A percentile compares a stretch with the other conserved stretches of the same genome.
Evolutionary conservation across 2,329 filamentous ascomycete genomes (phyloP).

Genomic region (Pleurostoma richardsiae): DNA sequence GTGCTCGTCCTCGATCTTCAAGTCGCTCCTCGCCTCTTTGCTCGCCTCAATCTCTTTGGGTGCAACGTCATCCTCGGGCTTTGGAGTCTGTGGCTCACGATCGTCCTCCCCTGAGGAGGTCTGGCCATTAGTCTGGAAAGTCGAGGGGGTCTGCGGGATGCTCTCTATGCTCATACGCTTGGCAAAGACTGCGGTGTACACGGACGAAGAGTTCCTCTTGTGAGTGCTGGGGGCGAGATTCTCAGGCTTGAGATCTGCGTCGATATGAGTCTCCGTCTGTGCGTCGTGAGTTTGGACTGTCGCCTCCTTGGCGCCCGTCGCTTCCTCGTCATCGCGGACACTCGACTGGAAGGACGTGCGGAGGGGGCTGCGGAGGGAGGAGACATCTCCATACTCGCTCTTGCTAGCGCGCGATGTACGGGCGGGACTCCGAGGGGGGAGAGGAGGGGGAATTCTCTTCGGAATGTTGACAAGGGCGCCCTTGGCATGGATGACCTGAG

Average conservation of each 20-base stretch:
- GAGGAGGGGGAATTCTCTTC: slow-evolving; percentile 70
- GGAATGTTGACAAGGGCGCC: slow-evolving; percentile 81
- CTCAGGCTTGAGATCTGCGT: not conserved
- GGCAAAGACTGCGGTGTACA: slow-evolving; percentile 17
- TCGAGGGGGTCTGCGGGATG: slow-evolving; percentile 10
- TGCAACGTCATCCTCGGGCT: slow-evolving; percentile 11
- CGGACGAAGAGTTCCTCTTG: slow-evolving; percentile 16
- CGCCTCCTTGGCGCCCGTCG: slow-evolving; percentile 2
- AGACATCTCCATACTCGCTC: slow-evolving; percentile 58
- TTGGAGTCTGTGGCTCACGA: slow-evolving; percentile 18
- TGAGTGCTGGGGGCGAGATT: slow-evolving; percentile 10
- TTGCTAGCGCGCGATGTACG: slow-evolving; percentile 47
- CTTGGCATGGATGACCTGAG: slow-evolving; percentile 64
- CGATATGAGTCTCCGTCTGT: too few relatives aligned
- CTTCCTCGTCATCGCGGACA: not conserved
- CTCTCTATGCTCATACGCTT: slow-evolving; percentile 9
- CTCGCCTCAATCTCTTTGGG: slow-evolving; percentile 1
- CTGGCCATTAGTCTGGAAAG: slow-evolving; percentile 10
- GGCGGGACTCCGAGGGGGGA: slow-evolving; percentile 73
- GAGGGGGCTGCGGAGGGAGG: slow-evolving; percentile 43
- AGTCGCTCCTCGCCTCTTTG: not conserved
- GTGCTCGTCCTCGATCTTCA: not conserved
- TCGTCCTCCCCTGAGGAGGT: slow-evolving; percentile 18
- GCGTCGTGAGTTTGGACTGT: not conserved
- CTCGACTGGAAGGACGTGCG: slow-evolving; percentile 39